phyloP scores from a whole-genome alignment of 2,329 filamentous ascomycete genomes.

The Thielaviopsis euricoi region DNA sequence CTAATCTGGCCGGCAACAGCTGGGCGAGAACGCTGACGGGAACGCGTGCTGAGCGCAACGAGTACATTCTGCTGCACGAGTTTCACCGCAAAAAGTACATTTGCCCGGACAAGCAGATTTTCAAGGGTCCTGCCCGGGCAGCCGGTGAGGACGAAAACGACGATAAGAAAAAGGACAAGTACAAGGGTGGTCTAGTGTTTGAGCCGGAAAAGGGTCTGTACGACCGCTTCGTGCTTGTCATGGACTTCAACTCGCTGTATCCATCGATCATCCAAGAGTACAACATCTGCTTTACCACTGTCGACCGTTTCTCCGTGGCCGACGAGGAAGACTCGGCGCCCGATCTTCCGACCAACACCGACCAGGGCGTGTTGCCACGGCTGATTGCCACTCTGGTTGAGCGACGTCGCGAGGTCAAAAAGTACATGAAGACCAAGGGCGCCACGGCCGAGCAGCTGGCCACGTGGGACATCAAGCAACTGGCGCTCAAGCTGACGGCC shows the following conservation, averaged over 20 bases:
- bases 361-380: slow-evolving; percentile 70
- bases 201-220: slow-evolving; percentile 96
- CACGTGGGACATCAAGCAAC: slow-evolving; percentile 95
- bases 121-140: slow-evolving; percentile 35
- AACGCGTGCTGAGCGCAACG: slow-evolving; percentile 91
- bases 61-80: slow-evolving; percentile 96
- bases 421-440: slow-evolving; percentile 84
- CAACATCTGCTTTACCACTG: slow-evolving; percentile 98
- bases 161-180: slow-evolving; percentile 94
- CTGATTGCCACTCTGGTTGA: slow-evolving; percentile 86
- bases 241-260: slow-evolving; percentile 99
- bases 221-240: slow-evolving; percentile 94
- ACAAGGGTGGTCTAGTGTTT: slow-evolving; percentile 94
- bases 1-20: slow-evolving; percentile 92
- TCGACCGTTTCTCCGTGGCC: slow-evolving; percentile 54
- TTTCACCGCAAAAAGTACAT: slow-evolving; percentile 97
- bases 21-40: slow-evolving; percentile 94
- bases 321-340: slow-evolving; percentile 80
- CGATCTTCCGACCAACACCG: slow-evolving; percentile 63
- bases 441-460: slow-evolving; percentile 76
- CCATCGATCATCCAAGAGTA: slow-evolving; percentile 98
- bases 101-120: slow-evolving; percentile 83
- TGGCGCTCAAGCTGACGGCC: slow-evolving; percentile 89
- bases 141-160: slow-evolving; percentile 7
- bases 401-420: slow-evolving; percentile 82